Conservation (phyloP, 2,329 filamentous ascomycete genomes). For the Orbilia javanica region DNA sequence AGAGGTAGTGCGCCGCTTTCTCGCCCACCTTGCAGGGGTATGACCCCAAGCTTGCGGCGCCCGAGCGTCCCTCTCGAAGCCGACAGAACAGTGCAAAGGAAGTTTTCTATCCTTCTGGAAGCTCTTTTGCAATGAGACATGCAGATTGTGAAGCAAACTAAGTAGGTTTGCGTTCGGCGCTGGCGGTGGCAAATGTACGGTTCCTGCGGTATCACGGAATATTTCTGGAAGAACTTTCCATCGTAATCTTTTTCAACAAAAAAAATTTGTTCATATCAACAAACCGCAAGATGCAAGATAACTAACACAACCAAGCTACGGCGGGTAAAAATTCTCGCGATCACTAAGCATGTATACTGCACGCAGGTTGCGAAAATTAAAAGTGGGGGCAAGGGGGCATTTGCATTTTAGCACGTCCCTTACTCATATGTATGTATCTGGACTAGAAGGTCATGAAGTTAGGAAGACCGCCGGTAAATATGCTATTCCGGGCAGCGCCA, state of each 20-base stretch:
- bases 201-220: conserved; percentile 52
- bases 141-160: conserved; percentile 59
- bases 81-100: conserved; percentile 31
- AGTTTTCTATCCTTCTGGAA: conserved; percentile 56
- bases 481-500: conserved; percentile 16
- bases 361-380: conserved; percentile 34
- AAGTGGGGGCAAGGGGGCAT: conserved; percentile 42
- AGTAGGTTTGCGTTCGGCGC: conserved; percentile 38
- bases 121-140: conserved; percentile 52
- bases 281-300: conserved; percentile 15
- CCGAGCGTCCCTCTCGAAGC: conserved; percentile 49
- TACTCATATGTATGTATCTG: not conserved
- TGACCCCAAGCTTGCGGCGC: conserved; percentile 35
- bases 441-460: conserved; percentile 11
- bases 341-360: conserved; percentile 42
- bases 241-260: conserved; percentile 5
- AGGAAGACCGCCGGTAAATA: conserved; percentile 49
- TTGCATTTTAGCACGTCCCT: conserved; percentile 11
- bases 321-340: conserved; percentile 50
- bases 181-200: conserved; percentile 55
- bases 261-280: conserved; percentile 8
- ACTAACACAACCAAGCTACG: conserved; percentile 13
- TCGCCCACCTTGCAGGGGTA: conserved; percentile 54
- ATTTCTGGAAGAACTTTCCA: conserved; percentile 56
- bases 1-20: conserved; percentile 49